Conservation (phyloP, 73 alveolate genomes). For the Vitrella brassicaformis region DNA sequence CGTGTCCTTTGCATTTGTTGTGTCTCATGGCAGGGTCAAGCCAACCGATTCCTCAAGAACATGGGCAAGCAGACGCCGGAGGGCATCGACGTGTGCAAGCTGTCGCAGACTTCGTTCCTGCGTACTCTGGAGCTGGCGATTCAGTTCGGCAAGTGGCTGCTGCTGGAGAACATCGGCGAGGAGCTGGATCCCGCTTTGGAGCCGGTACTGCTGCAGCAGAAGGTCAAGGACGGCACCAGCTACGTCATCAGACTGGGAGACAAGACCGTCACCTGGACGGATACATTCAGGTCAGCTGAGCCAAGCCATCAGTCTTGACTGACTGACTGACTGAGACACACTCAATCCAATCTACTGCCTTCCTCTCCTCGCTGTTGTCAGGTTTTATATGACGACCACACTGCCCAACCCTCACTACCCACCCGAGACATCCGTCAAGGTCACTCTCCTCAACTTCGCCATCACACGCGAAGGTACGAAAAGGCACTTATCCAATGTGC, state of each 20-base stretch:
- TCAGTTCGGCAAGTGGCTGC: constrained; percentile 96
- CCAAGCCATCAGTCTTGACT: not conserved
- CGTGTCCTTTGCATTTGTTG: not conserved
- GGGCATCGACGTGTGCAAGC: constrained; percentile 72
- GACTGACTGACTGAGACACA: not conserved
- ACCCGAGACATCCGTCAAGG: constrained; percentile 96
- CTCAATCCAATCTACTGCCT: not conserved
- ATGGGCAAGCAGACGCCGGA: constrained; percentile 92
- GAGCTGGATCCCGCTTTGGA: constrained; percentile 98
- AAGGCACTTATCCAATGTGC: not conserved
- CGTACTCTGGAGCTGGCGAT: constrained; percentile 73
- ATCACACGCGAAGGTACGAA: constrained; percentile 89
- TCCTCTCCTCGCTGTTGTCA: constrained; percentile 56
- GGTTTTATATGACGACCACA: constrained; percentile 92
- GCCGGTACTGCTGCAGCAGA: constrained; percentile 62
- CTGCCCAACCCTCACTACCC: constrained; percentile 93
- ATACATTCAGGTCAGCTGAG: not conserved
- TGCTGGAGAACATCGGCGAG: constrained; percentile 97
- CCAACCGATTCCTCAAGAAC: constrained; percentile 92
- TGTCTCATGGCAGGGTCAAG: constrained; percentile 45
- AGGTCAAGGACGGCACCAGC: constrained; percentile 40
- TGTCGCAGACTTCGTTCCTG: constrained; percentile 48
- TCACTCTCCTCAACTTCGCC: constrained; percentile 96
- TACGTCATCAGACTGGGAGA: constrained; percentile 46
- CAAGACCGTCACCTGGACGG: constrained; percentile 24